A percentile compares a stretch with the other conserved stretches of the same genome.
These are phyloP conservation scores for Aspergillus coremiiformis DNA, from an alignment of 495 filamentous ascomycete genomes.

Conservation along the genomic window DNA sequence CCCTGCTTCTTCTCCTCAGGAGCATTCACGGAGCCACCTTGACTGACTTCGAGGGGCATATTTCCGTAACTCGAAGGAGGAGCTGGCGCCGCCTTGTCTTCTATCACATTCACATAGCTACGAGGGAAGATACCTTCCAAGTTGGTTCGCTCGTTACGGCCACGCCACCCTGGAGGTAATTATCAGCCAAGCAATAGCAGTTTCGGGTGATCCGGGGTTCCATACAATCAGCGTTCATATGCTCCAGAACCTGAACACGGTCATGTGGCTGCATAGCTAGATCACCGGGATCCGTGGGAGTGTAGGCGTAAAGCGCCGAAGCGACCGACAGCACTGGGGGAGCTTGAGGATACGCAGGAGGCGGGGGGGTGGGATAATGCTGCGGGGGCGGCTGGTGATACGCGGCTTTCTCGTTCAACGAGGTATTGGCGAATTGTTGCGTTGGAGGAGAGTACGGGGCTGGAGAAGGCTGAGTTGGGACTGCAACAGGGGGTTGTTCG, in stretches of 20 bases:
- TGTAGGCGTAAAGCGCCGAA: slow-evolving; percentile 79
- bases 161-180: slow-evolving; percentile 58
- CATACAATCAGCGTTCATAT: slow-evolving; percentile 91
- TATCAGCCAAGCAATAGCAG: slow-evolving; percentile 14
- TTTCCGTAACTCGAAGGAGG: slow-evolving; percentile 44
- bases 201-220: not conserved
- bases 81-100: slow-evolving; percentile 35
- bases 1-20: slow-evolving; percentile 27
- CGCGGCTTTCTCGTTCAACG: slow-evolving; percentile 48
- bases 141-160: slow-evolving; percentile 70
- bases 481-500: slow-evolving; percentile 24
- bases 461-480: slow-evolving; percentile 29
- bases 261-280: slow-evolving; percentile 69
- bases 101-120: slow-evolving; percentile 66
- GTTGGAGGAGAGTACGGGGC: slow-evolving; percentile 36
- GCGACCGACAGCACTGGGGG: slow-evolving; percentile 60
- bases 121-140: slow-evolving; percentile 86
- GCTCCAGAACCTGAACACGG: slow-evolving; percentile 68
- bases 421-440: slow-evolving; percentile 40
- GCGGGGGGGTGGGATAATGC: slow-evolving; percentile 44
- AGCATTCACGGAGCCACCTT: slow-evolving; percentile 27
- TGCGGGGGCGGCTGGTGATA: slow-evolving; percentile 32
- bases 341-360: slow-evolving; percentile 46
- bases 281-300: slow-evolving; percentile 69
- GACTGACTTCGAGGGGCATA: slow-evolving; percentile 46